These are phyloP conservation scores for Xylariaceae sp. DNA, from an alignment of 2,329 filamentous ascomycete species.

Conservation along the genomic window DNA sequence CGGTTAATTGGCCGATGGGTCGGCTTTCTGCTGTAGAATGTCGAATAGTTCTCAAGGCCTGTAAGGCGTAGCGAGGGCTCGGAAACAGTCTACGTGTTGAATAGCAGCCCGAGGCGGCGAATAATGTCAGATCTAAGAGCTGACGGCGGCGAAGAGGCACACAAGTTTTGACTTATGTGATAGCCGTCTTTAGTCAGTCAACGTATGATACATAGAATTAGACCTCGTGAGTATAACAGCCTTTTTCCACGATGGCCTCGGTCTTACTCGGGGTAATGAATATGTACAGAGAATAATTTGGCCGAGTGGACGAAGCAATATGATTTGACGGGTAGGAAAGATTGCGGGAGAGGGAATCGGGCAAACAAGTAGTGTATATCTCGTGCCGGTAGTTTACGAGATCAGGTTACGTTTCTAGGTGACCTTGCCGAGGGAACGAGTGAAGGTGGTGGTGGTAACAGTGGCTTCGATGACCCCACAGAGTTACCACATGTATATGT, in stretches of 20 bases:
- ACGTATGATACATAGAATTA: slow-evolving; percentile 15
- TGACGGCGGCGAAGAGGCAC: slow-evolving; percentile 19
- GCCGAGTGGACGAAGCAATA: slow-evolving; percentile 14
- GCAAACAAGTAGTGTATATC: slow-evolving; percentile 22
- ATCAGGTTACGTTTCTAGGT: slow-evolving; percentile 17
- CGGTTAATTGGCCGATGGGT: slow-evolving; percentile 29
- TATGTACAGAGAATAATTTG: slow-evolving; percentile 21
- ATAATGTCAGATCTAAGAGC: slow-evolving; percentile 27
- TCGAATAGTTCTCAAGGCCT: slow-evolving; percentile 1
- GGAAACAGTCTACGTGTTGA: slow-evolving; percentile 22
- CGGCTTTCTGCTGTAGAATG: slow-evolving; percentile 14
- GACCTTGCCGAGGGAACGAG: slow-evolving; percentile 4
- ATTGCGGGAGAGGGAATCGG: slow-evolving; percentile 11
- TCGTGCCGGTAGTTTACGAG: slow-evolving; percentile 16
- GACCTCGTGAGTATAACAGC: slow-evolving; percentile 15
- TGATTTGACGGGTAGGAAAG: slow-evolving; percentile 24
- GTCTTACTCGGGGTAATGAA: slow-evolving; percentile 10
- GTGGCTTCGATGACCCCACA: slow-evolving; percentile 23
- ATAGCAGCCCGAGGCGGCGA: slow-evolving; percentile 13
- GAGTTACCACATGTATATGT: too few species aligned
- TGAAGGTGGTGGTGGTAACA: slow-evolving; percentile 25
- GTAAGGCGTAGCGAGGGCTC: slow-evolving; percentile 5
- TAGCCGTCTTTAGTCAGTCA: slow-evolving; percentile 15
- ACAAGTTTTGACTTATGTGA: slow-evolving; percentile 17
- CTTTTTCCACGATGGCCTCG: slow-evolving; percentile 14